Conservation (phyloP, 768 basidiomycete genomes). For the Trichaptum fuscoviolaceum region DNA sequence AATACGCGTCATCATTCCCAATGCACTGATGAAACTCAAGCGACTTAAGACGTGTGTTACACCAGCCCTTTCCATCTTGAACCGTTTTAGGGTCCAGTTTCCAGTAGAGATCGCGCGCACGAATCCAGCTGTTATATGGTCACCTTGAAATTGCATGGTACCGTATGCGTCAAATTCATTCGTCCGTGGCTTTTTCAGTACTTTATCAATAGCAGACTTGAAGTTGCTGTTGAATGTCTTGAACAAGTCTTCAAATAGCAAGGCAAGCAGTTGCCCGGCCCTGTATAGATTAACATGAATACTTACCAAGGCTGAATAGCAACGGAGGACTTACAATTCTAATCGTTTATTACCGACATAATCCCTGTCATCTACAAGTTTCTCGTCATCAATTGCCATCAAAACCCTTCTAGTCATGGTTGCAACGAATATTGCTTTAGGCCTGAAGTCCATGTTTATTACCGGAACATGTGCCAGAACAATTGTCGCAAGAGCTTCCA, state of each 20-base stretch:
- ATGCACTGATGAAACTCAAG: conserved; percentile 91
- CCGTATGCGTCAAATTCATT: conserved; percentile 93
- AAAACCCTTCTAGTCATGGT: conserved; percentile 96
- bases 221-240: conserved; percentile 97
- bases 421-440: conserved; percentile 95
- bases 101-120: conserved; percentile 97
- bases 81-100: conserved; percentile 98
- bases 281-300: conserved; percentile 34
- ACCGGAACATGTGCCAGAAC: conserved; percentile 96
- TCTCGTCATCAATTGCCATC: conserved; percentile 95
- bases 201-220: conserved; percentile 93
- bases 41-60: conserved; percentile 97
- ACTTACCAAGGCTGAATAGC: conserved; percentile 12
- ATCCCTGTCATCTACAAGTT: conserved; percentile 96
- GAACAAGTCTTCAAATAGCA: conserved; percentile 97
- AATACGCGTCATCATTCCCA: conserved; percentile 99
- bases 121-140: conserved; percentile 93
- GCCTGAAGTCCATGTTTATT: conserved; percentile 77
- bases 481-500: conserved; percentile 96
- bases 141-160: conserved; percentile 93
- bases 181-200: conserved; percentile 92
- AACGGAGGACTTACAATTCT: conserved; percentile 68
- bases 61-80: conserved; percentile 99
- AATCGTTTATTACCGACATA: conserved; percentile 99
- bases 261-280: conserved; percentile 90